Conservation (phyloP, 2,329 filamentous ascomycete species). For the Penicillium thymicola region DNA sequence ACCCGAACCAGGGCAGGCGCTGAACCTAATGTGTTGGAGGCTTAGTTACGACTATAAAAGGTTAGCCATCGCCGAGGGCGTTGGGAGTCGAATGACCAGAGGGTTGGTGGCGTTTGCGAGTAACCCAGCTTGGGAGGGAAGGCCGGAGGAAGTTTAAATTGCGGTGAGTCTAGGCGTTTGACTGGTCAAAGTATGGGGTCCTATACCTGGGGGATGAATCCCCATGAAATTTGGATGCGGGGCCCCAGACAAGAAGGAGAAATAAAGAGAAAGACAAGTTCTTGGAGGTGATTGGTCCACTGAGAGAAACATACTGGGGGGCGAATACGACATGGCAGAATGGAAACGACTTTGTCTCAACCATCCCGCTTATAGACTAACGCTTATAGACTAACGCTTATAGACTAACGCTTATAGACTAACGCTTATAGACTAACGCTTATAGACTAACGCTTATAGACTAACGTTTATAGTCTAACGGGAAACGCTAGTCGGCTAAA, state of each 20-base stretch:
- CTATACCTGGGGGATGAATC: neutral
- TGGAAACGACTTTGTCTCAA: neutral
- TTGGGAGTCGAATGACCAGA: neutral
- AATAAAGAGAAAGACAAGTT: neutral
- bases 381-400: too few species aligned
- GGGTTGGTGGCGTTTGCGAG: neutral
- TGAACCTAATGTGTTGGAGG: neutral
- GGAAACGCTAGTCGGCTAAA: neutral
- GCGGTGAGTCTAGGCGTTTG: neutral
- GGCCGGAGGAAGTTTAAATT: neutral
- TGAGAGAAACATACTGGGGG: neutral
- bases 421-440: too few species aligned
- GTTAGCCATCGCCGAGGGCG: neutral
- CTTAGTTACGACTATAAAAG: neutral
- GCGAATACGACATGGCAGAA: neutral
- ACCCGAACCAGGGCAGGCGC: neutral
- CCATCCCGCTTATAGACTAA: neutral
- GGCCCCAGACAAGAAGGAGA: neutral
- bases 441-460: too few species aligned
- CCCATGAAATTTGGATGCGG: neutral
- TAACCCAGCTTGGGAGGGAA: neutral
- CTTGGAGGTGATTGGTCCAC: neutral
- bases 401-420: too few species aligned
- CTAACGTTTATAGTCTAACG: too few species aligned
- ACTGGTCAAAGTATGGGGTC: neutral